Evolutionary conservation across 768 basidiomycete species (phyloP).

Genomic region (Rhodotorula sphaerocarpa): DNA sequence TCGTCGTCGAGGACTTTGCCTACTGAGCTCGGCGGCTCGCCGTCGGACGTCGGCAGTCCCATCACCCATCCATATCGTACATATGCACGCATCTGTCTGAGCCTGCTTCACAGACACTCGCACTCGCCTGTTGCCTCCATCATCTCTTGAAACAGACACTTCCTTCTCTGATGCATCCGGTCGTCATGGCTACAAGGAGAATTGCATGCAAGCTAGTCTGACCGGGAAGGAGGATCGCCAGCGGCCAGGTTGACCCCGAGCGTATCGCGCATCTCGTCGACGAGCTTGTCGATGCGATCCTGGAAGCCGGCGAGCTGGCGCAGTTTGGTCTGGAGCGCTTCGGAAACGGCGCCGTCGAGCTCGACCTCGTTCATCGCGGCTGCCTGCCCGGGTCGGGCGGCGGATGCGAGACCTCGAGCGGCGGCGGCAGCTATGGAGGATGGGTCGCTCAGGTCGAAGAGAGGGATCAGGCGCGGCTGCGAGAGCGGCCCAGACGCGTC

Average conservation of each 20-base stretch:
- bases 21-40: not conserved
- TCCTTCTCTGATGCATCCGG: too few relatives aligned
- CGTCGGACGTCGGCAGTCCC: not conserved
- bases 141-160: too few relatives aligned
- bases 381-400: not conserved
- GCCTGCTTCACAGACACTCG: not conserved
- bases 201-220: too few relatives aligned
- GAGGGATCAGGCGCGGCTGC: slow-evolving; percentile 45
- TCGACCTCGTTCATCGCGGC: slow-evolving; percentile 34
- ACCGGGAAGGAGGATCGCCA: too few relatives aligned
- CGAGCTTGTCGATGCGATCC: slow-evolving; percentile 59
- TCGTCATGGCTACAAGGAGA: too few relatives aligned
- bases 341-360: slow-evolving; percentile 41
- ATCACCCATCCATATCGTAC: not conserved
- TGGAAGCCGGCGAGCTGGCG: slow-evolving; percentile 71
- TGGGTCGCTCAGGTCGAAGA: slow-evolving; percentile 44
- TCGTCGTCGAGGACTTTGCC: slow-evolving; percentile 29
- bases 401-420: not conserved
- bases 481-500: too few relatives aligned
- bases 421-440: not conserved
- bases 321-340: slow-evolving; percentile 76
- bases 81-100: not conserved
- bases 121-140: too few relatives aligned
- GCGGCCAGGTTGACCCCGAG: too few relatives aligned
- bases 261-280: slow-evolving; percentile 69